A percentile compares a stretch with the other conserved stretches of the same genome.
Conservation (phyloP, 2,329 filamentous ascomycete genomes). For the Xylariaceae sp. region DNA sequence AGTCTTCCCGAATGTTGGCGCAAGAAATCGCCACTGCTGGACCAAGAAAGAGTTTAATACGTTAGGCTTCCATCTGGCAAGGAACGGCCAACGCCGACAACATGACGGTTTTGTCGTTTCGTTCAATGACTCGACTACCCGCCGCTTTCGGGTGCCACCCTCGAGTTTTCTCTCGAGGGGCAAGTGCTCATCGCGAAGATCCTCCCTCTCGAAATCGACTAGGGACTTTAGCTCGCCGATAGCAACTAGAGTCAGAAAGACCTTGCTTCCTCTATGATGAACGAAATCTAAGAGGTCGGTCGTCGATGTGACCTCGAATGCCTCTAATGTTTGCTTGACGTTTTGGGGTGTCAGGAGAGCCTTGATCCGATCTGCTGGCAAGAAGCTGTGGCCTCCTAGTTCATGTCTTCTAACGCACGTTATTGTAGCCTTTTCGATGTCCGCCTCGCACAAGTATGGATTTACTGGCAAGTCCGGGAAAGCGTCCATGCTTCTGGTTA, state of each 20-base stretch:
- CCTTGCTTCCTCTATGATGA: background rate
- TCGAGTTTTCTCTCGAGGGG: background rate
- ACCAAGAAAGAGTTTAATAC: background rate
- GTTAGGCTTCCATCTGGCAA: background rate
- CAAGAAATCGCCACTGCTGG: conserved; percentile 8
- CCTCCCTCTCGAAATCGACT: background rate
- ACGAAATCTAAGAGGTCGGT: background rate
- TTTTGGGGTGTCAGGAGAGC: background rate
- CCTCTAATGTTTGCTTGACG: background rate
- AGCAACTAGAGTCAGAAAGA: conserved; percentile 1
- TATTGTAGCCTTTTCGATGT: background rate
- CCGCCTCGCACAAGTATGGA: too few relatives aligned
- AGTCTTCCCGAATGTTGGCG: background rate
- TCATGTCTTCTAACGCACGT: too few relatives aligned
- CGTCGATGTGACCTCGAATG: background rate
- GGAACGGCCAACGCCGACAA: background rate
- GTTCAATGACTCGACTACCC: background rate
- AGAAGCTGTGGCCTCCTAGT: background rate
- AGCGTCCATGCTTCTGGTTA: background rate
- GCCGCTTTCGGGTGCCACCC: background rate
- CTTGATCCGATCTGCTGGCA: background rate
- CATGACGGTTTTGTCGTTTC: background rate
- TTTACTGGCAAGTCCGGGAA: background rate
- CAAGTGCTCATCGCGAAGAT: conserved; percentile 5
- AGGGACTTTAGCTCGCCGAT: background rate